These are phyloP conservation scores for Globisporangium iwayamae DNA, from an alignment of 352 stramenopile genomes.

Conservation along the genomic window DNA sequence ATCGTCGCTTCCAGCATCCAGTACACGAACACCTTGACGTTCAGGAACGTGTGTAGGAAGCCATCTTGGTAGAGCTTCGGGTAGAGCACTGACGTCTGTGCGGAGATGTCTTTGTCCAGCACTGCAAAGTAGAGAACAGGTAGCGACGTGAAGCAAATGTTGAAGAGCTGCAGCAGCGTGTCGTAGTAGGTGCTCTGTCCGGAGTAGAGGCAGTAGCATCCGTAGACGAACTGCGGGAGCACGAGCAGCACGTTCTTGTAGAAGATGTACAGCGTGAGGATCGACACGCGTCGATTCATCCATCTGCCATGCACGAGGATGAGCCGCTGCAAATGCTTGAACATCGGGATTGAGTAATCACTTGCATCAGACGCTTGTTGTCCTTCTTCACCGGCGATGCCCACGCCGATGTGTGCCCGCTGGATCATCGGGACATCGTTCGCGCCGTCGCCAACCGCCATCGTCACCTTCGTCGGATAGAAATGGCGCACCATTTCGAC, in stretches of 20 bases:
- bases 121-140: slow-evolving; percentile 65
- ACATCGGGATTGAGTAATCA: slow-evolving; percentile 89
- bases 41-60: slow-evolving; percentile 45
- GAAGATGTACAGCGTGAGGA: slow-evolving; percentile 83
- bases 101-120: slow-evolving; percentile 52
- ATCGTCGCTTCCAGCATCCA: slow-evolving; percentile 63
- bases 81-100: slow-evolving; percentile 35
- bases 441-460: slow-evolving; percentile 87
- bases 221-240: slow-evolving; percentile 76
- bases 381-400: slow-evolving; percentile 60
- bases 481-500: slow-evolving; percentile 87
- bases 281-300: slow-evolving; percentile 64
- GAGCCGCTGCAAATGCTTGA: slow-evolving; percentile 81
- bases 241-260: slow-evolving; percentile 87
- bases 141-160: slow-evolving; percentile 76
- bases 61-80: slow-evolving; percentile 58
- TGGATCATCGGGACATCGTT: slow-evolving; percentile 95
- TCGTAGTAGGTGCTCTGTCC: slow-evolving; percentile 81
- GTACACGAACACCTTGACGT: slow-evolving; percentile 36
- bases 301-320: slow-evolving; percentile 83
- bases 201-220: slow-evolving; percentile 67
- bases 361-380: slow-evolving; percentile 86
- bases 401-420: slow-evolving; percentile 59
- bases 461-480: slow-evolving; percentile 50
- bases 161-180: slow-evolving; percentile 71